A percentile compares a stretch with the other conserved stretches of the same genome.
phyloP scores from a whole-genome alignment of 805 yeast genomes.

The Candida saitoana region DNA sequence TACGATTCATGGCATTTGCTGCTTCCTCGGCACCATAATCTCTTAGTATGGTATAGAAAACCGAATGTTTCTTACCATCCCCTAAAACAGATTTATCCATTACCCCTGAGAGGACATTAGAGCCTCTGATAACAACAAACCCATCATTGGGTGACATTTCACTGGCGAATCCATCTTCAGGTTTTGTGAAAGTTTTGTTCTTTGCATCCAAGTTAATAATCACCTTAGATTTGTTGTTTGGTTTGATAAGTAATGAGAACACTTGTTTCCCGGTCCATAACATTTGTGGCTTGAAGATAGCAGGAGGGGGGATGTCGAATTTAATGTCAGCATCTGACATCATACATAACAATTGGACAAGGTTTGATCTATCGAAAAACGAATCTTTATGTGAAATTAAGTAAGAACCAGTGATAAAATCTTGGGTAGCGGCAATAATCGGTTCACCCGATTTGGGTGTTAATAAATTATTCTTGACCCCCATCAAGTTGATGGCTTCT shows the following conservation, averaged over 20 bases:
- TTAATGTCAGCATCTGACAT: conserved; percentile 90
- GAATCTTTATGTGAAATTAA: conserved; percentile 90
- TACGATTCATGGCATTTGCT: conserved; percentile 92
- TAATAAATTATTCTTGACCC: conserved; percentile 88
- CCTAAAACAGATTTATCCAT: conserved; percentile 97
- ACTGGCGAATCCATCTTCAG: conserved; percentile 63
- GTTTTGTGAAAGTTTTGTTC: conserved; percentile 83
- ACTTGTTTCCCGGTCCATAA: conserved; percentile 98
- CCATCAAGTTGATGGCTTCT: conserved; percentile 98
- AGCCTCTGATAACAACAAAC: conserved; percentile 83
- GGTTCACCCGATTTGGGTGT: conserved; percentile 99
- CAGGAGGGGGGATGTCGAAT: conserved; percentile 93
- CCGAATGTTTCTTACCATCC: conserved; percentile 97
- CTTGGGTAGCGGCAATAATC: conserved; percentile 98
- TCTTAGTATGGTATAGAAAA: conserved; percentile 88
- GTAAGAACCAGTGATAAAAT: conserved; percentile 95
- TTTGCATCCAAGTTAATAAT: conserved; percentile 90
- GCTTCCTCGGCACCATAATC: conserved; percentile 98
- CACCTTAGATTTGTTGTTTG: conserved; percentile 72
- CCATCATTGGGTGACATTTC: conserved; percentile 99
- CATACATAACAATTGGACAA: conserved; percentile 82
- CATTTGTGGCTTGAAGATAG: conserved; percentile 81
- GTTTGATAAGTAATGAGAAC: conserved; percentile 80
- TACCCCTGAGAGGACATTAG: conserved; percentile 83
- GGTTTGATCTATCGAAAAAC: conserved; percentile 81